phyloP scores from a whole-genome alignment of 768 basidiomycete genomes.

The Lentinula edodes region DNA sequence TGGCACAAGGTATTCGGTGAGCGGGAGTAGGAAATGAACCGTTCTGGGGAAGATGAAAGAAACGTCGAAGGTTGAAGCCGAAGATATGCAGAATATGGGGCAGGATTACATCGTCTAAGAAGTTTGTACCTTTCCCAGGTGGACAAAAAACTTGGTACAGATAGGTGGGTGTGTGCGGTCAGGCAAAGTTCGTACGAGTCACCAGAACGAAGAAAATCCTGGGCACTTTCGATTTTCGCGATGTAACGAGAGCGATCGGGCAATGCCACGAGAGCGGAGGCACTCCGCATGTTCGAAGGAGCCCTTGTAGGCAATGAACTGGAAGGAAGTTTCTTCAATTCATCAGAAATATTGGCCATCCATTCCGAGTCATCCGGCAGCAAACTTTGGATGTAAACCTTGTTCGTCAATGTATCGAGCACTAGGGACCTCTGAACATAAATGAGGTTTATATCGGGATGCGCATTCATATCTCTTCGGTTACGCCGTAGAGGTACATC shows the following conservation, averaged over 20 bases:
- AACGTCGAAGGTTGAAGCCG: constrained; percentile 73
- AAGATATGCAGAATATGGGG: constrained; percentile 81
- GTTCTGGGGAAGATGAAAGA: constrained; percentile 86
- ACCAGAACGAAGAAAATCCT: constrained; percentile 72
- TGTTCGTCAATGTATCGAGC: constrained; percentile 46
- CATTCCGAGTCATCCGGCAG: constrained; percentile 54
- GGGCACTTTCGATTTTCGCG: constrained; percentile 59
- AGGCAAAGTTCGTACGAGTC: constrained; percentile 94
- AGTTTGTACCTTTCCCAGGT: constrained; percentile 74
- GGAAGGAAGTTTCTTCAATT: constrained; percentile 20
- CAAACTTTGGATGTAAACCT: constrained; percentile 61
- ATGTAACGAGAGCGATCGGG: constrained; percentile 62
- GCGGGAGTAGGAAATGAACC: constrained; percentile 79
- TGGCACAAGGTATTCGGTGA: constrained; percentile 63
- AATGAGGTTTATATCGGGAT: constrained; percentile 70
- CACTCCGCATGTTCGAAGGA: not conserved
- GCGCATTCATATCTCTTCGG: constrained; percentile 23
- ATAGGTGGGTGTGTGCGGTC: constrained; percentile 66
- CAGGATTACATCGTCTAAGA: constrained; percentile 75
- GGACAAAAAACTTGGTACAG: constrained; percentile 36
- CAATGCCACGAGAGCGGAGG: constrained; percentile 27
- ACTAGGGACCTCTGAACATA: constrained; percentile 79
- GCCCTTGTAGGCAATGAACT: not conserved
- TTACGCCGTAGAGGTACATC: constrained; percentile 32
- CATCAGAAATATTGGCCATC: constrained; percentile 39